phyloP scores from a whole-genome alignment of 2,329 filamentous ascomycete species.

The Ambrosiella cleistominuta region DNA sequence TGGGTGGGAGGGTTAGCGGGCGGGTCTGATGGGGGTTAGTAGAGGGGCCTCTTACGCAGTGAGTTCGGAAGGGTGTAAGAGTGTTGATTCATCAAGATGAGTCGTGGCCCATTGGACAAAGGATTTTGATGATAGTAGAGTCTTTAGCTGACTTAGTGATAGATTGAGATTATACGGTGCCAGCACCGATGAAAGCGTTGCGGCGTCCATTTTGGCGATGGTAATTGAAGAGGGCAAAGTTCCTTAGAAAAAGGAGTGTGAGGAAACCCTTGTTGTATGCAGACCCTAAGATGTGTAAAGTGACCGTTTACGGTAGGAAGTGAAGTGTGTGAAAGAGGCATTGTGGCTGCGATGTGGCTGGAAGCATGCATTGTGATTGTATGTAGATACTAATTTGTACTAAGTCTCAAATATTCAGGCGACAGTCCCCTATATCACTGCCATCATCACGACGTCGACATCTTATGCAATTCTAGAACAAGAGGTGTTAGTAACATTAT shows the following conservation, averaged over 20 bases:
- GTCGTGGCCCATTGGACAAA: slow-evolving; percentile 26
- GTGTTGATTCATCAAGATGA: slow-evolving; percentile 32
- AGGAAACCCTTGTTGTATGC: too few relatives aligned
- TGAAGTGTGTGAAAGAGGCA: too few relatives aligned
- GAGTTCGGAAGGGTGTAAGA: slow-evolving; percentile 37
- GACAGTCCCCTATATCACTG: too few relatives aligned
- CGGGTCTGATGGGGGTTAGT: background rate
- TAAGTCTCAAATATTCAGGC: too few relatives aligned
- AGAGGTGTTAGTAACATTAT: background rate
- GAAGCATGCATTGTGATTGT: too few relatives aligned
- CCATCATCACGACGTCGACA: too few relatives aligned
- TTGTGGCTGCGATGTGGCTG: too few relatives aligned
- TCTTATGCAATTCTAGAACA: too few relatives aligned
- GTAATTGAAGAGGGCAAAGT: background rate
- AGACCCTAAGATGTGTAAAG: too few relatives aligned
- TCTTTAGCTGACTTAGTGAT: slow-evolving; percentile 12
- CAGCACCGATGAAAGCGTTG: background rate
- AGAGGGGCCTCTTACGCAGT: slow-evolving; percentile 24
- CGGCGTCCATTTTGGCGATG: background rate
- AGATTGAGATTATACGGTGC: background rate
- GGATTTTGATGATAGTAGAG: background rate
- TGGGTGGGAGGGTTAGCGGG: background rate
- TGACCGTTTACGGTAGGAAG: too few relatives aligned
- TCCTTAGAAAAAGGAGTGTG: too few relatives aligned
- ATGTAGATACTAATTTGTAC: too few relatives aligned